Percentiles rank a stretch among this genome's conserved stretches.
Conservation (phyloP, 2,329 filamentous ascomycete species). For the Sclerotiophoma versabilis region DNA sequence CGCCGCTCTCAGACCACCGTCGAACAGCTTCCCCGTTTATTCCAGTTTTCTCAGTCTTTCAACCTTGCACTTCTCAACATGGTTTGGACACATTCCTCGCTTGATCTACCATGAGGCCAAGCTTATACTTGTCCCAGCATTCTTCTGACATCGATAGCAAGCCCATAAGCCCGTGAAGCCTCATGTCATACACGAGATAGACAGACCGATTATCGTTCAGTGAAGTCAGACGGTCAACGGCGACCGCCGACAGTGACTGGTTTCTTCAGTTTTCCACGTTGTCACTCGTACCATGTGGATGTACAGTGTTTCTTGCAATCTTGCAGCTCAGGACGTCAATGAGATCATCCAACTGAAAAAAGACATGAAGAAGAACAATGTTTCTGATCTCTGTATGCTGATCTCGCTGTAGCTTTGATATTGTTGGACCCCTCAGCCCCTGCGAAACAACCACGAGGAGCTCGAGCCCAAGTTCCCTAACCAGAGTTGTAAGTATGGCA, state of each 20-base stretch:
- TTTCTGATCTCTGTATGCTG: neutral
- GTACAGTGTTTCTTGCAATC: neutral
- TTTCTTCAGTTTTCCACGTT: neutral
- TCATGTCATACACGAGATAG: conserved; percentile 16
- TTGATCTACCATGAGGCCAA: neutral
- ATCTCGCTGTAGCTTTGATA: neutral
- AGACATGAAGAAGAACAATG: neutral
- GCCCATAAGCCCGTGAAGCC: neutral
- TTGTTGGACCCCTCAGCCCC: neutral
- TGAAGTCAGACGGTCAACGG: neutral
- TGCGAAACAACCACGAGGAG: conserved; percentile 11
- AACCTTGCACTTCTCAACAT: too few species aligned
- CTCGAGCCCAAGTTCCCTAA: conserved; percentile 1
- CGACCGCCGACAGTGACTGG: neutral
- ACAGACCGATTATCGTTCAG: neutral
- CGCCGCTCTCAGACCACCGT: neutral
- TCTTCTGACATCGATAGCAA: conserved; percentile 1
- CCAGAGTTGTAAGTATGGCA: neutral
- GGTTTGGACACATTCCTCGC: conserved; percentile 6
- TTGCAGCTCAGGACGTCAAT: neutral
- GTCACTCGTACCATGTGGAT: neutral
- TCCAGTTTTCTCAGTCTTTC: neutral
- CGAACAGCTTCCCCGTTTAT: neutral
- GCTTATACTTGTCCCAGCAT: neutral
- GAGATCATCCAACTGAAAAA: neutral